Evolutionary conservation across 2,329 filamentous ascomycete genomes (phyloP), one percentile per base, ranked within the genome.

Genomic region (Chaetomium sp.): DNA sequence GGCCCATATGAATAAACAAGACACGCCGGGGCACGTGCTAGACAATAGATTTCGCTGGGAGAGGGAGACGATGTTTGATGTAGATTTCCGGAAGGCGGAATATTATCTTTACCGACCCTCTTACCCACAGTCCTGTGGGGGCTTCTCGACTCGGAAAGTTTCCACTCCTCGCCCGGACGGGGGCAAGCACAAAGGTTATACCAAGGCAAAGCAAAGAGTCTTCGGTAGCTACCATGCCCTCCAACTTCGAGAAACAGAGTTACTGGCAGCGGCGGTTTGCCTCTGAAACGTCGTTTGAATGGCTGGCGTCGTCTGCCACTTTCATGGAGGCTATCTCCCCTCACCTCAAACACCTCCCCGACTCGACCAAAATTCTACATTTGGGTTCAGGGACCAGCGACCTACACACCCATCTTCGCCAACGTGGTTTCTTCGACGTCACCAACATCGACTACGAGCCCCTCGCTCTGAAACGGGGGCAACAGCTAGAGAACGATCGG

Each of bases 371-470:
- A 13, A 78, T 83, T 66, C 75, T 83, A 6, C 79, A 84, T 51
- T 67, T 84, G 2, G 82, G 82, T 62, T 79, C 75, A 53, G 82
- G 82, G 13, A 84, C 81, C 7, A 83, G 81, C 71, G 80, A 82
- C 66, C 70, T 84, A 33, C 81, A 83, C 27, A 81, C 78, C 67
- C 76, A 79, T 65, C 73, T 83, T n/a, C 80, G 82, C 5, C 65
- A 66, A 4, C 72, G 72, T 9, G 81, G 80, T 1, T 80, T 80
- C 66, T n/a, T 60, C 2, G 69, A 80, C 68, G 74, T 84, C 21
- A 80, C 79, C 7, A 84, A 83, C 65, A 71, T 82, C 65, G 82
- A 83, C 71, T 84, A 80, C 67, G 81, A 83, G 69, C 81, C 81
- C 4, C 74, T 81, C 7, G 82, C 82, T 6, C 72, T 79, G 9